phyloP scores from a whole-genome alignment of 805 yeast species.

The Candida ulmi region DNA sequence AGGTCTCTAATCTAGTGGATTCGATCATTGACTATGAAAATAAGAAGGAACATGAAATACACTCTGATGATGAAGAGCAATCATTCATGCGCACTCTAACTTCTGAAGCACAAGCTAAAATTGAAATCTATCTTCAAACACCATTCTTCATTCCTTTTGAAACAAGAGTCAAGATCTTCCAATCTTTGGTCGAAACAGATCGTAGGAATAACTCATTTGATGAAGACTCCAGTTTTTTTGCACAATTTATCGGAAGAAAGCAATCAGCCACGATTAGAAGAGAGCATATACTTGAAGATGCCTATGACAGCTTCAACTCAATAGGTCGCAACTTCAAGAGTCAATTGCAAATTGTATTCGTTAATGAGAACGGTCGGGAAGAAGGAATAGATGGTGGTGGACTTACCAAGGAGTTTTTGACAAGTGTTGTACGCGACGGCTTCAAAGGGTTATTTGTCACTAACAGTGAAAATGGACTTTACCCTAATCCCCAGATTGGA shows the following conservation, averaged over 20 bases:
- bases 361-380: conserved; percentile 70
- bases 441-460: conserved; percentile 43
- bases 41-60: conserved; percentile 9
- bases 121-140: conserved; percentile 50
- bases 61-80: conserved; percentile 12
- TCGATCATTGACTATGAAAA: conserved; percentile 40
- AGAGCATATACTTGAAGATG: conserved; percentile 68
- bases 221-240: conserved; percentile 1
- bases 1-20: conserved; percentile 29
- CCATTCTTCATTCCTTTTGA: conserved; percentile 82
- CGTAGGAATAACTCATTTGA: conserved; percentile 24
- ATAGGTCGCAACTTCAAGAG: conserved; percentile 54
- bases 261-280: conserved; percentile 56
- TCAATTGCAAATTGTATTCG: conserved; percentile 58
- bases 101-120: conserved; percentile 22
- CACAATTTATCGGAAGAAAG: conserved; percentile 14
- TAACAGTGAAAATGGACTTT: conserved; percentile 53
- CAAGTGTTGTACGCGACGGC: conserved; percentile 64
- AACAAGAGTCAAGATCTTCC: conserved; percentile 69
- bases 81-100: conserved; percentile 12
- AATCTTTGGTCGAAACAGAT: conserved; percentile 54
- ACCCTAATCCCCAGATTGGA: conserved; percentile 62
- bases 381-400: conserved; percentile 98
- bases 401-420: conserved; percentile 82
- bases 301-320: conserved; percentile 51